Conservation (phyloP, 1,284 basidiomycete species). For the Moniliophthora roreri region DNA sequence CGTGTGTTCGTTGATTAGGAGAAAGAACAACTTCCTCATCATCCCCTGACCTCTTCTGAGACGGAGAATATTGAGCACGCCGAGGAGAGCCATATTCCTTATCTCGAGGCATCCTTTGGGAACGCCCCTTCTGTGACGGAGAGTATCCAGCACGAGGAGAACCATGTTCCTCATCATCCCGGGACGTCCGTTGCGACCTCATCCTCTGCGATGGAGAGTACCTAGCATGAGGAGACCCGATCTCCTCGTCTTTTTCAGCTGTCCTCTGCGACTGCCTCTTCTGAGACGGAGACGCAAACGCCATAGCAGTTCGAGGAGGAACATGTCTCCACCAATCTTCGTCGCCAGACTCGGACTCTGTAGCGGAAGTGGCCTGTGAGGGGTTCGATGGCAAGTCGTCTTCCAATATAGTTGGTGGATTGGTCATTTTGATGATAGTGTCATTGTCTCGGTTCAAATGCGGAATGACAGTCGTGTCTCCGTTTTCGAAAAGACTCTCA, state of each 20-base stretch:
- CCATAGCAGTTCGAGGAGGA: neutral
- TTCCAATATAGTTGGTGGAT: too few species aligned
- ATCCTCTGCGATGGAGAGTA: neutral
- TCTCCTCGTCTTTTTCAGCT: neutral
- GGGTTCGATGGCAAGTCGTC: neutral
- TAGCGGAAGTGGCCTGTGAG: conserved; percentile 22
- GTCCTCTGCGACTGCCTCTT: neutral
- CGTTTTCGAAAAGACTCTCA: conserved; percentile 3
- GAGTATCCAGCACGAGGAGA: too few species aligned
- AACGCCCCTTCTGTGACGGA: too few species aligned
- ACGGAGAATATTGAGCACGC: too few species aligned
- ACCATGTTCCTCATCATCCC: too few species aligned
- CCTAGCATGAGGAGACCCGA: neutral
- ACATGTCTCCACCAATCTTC: conserved; percentile 4
- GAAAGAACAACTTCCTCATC: too few species aligned
- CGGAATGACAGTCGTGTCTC: neutral
- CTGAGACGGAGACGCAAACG: neutral
- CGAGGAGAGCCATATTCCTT: too few species aligned
- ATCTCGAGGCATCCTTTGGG: too few species aligned
- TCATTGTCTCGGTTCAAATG: neutral
- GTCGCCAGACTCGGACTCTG: conserved; percentile 28
- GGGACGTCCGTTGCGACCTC: too few species aligned
- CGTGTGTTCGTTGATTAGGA: neutral
- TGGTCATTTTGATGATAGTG: neutral
- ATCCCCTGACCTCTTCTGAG: too few species aligned